Base-by-base conservation (phyloP, 768 basidiomycete species). In the Rhodotorula babjevae region DNA sequence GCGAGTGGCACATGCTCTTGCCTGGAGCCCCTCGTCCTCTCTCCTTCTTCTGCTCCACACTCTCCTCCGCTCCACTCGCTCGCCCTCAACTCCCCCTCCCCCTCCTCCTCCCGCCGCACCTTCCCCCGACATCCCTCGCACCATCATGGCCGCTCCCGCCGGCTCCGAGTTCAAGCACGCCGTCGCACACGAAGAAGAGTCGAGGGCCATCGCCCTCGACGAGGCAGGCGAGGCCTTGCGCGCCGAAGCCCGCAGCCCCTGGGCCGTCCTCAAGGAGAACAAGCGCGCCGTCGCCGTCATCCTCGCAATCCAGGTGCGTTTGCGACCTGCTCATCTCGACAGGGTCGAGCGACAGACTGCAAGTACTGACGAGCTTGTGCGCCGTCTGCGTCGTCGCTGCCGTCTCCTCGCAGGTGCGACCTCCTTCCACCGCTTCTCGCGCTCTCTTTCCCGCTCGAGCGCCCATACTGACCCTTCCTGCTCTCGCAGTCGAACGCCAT, bases 251-350 rank as follows among this genome's bases (percentile, higher is more conserved):
- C 21, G 49, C 16, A 69, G 50, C 33, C 46, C 63, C 14, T 74
- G 73, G 73, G 42, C 53, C 27, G 73, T 74, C 29, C 49, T 74
- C 18, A 47, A 56, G 44, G 59, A 49, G 49, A 74, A 74, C 60
- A 47, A 59, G 27, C 44, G 59, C 36, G 64, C 68, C 3, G 44
- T 67, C 8, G 50, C 58, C 3, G 42, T 74, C 40, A 74, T 74
- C 47, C 58, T 74, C 27, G 68, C 68, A 11, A 65, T 69, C 8
- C 73, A 71, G 56, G 61, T 57, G 63, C 56, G 52, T 23, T 19
- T 23, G 18, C 10, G 19, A 19, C 49, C 21, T 23, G 15, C 49
- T 21, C 23, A 8, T 42, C 27, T 21, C 33, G 3, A 27, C 27
- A 27, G 49, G 9, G 36, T 5, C 36, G 36, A 36, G 36, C 36